Percentiles rank a stretch among this genome's conserved stretches.
These are phyloP conservation scores for Eremothecium gossypii DNA, from an alignment of 1,139 yeast species.

Conservation along the genomic window DNA sequence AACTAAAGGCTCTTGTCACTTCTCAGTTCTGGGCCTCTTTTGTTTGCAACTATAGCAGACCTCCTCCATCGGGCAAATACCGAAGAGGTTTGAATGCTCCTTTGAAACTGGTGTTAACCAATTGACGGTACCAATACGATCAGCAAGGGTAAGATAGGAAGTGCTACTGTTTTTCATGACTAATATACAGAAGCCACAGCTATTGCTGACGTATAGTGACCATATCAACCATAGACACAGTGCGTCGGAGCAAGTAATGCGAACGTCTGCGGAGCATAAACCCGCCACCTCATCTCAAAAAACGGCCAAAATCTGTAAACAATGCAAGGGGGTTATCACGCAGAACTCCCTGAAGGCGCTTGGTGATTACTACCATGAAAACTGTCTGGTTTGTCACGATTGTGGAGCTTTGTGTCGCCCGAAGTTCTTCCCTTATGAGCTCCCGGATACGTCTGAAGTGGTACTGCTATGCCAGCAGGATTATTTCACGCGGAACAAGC, in stretches of 20 bases:
- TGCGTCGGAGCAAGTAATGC: background rate
- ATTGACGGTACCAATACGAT: too few species aligned
- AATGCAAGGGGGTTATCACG: constrained; percentile 57
- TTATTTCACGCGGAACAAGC: constrained; percentile 73
- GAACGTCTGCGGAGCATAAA: background rate
- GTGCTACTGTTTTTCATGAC: background rate
- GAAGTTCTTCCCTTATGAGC: constrained; percentile 40
- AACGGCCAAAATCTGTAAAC: constrained; percentile 40
- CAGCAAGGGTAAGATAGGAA: too few species aligned
- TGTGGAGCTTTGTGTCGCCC: constrained; percentile 65
- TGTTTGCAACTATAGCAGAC: too few species aligned
- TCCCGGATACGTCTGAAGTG: constrained; percentile 33
- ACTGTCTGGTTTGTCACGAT: constrained; percentile 78
- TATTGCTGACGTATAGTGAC: background rate
- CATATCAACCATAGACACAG: constrained; percentile 1
- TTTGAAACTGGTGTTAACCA: too few species aligned
- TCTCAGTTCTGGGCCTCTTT: too few species aligned
- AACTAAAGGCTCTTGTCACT: too few species aligned
- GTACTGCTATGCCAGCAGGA: constrained; percentile 89
- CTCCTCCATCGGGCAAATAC: too few species aligned
- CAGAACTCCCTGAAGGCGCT: constrained; percentile 86
- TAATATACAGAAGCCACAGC: background rate
- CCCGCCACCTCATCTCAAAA: constrained; percentile 1
- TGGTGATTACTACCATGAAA: constrained; percentile 70
- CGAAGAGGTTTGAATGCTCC: too few species aligned